Base-by-base conservation (phyloP, 257 asterid species). In the Petunia axillaris region DNA sequence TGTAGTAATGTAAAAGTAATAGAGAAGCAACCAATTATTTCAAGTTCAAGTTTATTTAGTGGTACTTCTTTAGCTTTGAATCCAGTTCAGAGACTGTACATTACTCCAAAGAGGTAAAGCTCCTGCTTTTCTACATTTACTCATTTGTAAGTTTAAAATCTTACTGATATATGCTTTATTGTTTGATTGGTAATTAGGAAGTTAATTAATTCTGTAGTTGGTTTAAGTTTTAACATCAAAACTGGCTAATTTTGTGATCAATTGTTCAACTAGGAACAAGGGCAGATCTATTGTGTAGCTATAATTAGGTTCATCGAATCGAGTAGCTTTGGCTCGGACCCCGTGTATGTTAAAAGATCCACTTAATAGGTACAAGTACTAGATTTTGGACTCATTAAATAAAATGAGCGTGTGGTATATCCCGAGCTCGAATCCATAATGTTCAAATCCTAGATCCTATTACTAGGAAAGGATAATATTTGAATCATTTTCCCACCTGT, bases 11-110 rank as follows among this genome's bases (percentile, higher is more conserved):
- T 90, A 84, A 92, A 87, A 79, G 85, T 85, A 67, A 63, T 83
- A 82, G 92, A 86, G 87, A 91, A 88, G 90, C 93, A 88, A 66
- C 74, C 89, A 81, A 66, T 75, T 84, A 66, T 75, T 84, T 82
- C 74, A 10, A 89, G 81, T 84, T 80, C 88, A 66, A 79, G 90
- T 66, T 79, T 89, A 74, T 86, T 86, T 41, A 73, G 82, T 6
- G 83, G 84, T 25, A 25, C 0, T 66, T 86, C 87, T 77, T 82
- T 85, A 80, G 86, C 90, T 75, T 82, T 74, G 85, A 95, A 90
- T 88, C 89, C 91, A 52, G 83, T 83, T 85, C 93, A 86, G 57
- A 79, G 81, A 5, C 77, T 93, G 59, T 85, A 87, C 91, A 84
- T 85, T 81, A n/a, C 54, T 67, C 74, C 93, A 75, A 92, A 87